These are phyloP conservation scores for Auriscalpium vulgare DNA, from an alignment of 768 basidiomycete genomes.

Conservation along the genomic window DNA sequence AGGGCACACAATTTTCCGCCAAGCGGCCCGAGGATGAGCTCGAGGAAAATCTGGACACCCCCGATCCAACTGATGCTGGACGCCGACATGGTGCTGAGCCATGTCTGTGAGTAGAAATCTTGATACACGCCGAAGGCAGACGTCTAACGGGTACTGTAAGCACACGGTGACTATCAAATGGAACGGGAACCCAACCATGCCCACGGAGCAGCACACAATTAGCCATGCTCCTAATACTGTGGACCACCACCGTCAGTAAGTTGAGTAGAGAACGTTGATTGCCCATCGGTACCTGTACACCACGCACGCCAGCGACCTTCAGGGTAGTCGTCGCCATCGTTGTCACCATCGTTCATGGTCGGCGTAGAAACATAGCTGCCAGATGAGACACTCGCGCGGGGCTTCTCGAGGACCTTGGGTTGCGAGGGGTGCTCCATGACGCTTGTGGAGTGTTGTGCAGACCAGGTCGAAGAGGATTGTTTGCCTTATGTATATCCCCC, in stretches of 20 bases:
- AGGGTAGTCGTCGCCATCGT: not conserved
- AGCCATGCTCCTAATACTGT: not conserved
- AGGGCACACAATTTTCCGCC: not conserved
- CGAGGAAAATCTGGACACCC: not conserved
- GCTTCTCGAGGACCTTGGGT: no score
- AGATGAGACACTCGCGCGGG: no score
- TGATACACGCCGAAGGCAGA: not conserved
- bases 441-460: no score
- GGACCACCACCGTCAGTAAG: not conserved
- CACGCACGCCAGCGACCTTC: not conserved
- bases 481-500: no score
- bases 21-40: not conserved
- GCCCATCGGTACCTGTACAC: not conserved
- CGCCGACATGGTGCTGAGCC: not conserved
- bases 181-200: not conserved
- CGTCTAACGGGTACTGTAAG: not conserved
- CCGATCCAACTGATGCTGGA: not conserved
- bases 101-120: not conserved
- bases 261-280: not conserved
- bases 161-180: not conserved
- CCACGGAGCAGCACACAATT: not conserved
- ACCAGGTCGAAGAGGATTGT: no score
- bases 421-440: no score
- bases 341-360: not conserved
- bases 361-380: not conserved